phyloP scores from a whole-genome alignment of 2,329 filamentous ascomycete species.

The Chaetomium globosum region DNA sequence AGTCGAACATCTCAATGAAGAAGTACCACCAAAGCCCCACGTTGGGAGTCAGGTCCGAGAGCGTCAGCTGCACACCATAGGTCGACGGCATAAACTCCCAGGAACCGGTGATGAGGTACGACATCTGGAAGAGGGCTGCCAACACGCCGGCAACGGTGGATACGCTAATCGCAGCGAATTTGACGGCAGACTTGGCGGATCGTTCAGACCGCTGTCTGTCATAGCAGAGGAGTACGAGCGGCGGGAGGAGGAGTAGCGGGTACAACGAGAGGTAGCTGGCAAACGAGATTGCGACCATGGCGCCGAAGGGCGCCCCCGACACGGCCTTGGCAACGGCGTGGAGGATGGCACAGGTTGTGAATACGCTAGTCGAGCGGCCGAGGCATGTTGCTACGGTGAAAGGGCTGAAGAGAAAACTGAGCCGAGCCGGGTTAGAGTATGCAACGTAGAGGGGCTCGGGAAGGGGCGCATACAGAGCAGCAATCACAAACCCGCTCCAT shows the following conservation, averaged over 20 bases:
- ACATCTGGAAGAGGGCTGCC: constrained; percentile 68
- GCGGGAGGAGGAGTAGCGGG: constrained; percentile 81
- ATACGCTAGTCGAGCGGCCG: constrained; percentile 82
- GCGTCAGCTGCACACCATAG: constrained; percentile 87
- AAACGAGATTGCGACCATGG: constrained; percentile 82
- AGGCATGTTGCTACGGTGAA: constrained; percentile 91
- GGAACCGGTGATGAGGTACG: constrained; percentile 72
- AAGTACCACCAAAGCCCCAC: constrained; percentile 99
- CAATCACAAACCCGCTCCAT: constrained; percentile 75
- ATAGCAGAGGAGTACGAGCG: constrained; percentile 77
- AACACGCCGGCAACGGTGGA: constrained; percentile 57
- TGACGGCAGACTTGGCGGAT: constrained; percentile 42
- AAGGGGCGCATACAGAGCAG: constrained; percentile 66
- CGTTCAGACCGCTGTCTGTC: constrained; percentile 58
- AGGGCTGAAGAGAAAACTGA: constrained; percentile 88
- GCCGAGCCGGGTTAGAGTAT: constrained; percentile 5
- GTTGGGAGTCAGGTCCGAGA: constrained; percentile 92
- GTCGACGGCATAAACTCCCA: constrained; percentile 88
- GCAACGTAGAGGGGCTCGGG: too few relatives aligned
- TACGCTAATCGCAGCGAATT: constrained; percentile 60
- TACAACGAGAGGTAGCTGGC: constrained; percentile 93
- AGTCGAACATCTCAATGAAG: constrained; percentile 99
- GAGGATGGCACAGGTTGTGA: constrained; percentile 86
- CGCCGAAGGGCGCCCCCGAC: constrained; percentile 69
- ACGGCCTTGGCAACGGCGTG: constrained; percentile 81